Percentiles rank a stretch among this genome's conserved stretches.
Evolutionary conservation across 371 early-diverging fungal genomes (phyloP).

Genomic region (Mycotypha africana): DNA sequence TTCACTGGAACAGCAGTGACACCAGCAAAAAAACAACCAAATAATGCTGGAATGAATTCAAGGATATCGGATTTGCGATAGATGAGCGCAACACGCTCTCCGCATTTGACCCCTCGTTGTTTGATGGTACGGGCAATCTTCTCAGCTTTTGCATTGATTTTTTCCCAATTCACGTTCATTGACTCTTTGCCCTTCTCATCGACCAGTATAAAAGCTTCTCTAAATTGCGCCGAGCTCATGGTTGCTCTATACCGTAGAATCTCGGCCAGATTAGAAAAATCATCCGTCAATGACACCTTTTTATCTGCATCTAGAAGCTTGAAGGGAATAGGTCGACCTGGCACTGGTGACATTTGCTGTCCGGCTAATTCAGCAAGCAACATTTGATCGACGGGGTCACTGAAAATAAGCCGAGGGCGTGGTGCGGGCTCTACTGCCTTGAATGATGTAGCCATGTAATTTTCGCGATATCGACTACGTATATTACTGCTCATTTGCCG

Average conservation of each 20-base stretch:
- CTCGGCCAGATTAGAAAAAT: conserved; percentile 50
- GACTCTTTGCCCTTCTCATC: conserved; percentile 75
- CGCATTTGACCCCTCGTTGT: conserved; percentile 46
- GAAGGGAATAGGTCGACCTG: conserved; percentile 12
- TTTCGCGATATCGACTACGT: conserved; percentile 35
- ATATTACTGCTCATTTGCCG: conserved; percentile 11
- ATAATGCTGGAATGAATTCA: conserved; percentile 73
- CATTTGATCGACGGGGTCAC: conserved; percentile 26
- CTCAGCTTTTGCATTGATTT: conserved; percentile 65
- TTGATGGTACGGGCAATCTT: conserved; percentile 60
- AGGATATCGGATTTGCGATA: conserved; percentile 76
- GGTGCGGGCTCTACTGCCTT: conserved; percentile 43
- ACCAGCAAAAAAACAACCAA: conserved; percentile 78
- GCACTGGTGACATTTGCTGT: conserved; percentile 26
- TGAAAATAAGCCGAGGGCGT: conserved; percentile 18
- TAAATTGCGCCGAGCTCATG: conserved; percentile 29
- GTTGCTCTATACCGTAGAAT: conserved; percentile 57
- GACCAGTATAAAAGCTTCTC: conserved; percentile 60
- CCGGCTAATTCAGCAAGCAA: conserved; percentile 34
- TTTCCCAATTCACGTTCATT: conserved; percentile 65
- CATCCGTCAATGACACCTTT: conserved; percentile 23
- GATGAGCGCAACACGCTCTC: conserved; percentile 73
- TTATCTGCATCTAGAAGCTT: conserved; percentile 16
- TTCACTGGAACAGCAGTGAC: conserved; percentile 82
- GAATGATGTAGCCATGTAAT: conserved; percentile 38